Percentiles rank a stretch among this genome's conserved stretches.
Evolutionary conservation across 768 basidiomycete species (phyloP).

Genomic region (Suillus bovinus): DNA sequence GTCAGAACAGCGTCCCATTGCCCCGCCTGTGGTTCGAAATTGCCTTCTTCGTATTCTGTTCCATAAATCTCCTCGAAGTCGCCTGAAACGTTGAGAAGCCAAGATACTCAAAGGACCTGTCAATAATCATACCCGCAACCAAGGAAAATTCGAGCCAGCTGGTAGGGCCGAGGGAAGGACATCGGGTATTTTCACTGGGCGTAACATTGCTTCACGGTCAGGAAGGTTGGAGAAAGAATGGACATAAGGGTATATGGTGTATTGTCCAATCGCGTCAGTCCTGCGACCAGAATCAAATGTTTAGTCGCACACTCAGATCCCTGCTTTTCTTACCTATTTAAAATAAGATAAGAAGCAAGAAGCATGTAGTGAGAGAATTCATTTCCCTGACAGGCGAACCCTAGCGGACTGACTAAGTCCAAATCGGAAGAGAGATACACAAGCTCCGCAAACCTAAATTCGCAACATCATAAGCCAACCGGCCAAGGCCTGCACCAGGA

Average conservation of each 20-base stretch:
- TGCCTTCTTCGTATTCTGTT: slow-evolving; percentile 41
- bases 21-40: slow-evolving; percentile 67
- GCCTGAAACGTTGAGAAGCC: slow-evolving; percentile 42
- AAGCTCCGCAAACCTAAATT: slow-evolving; percentile 55
- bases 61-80: slow-evolving; percentile 96
- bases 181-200: slow-evolving; percentile 76
- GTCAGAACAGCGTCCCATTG: slow-evolving; percentile 90
- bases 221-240: slow-evolving; percentile 90
- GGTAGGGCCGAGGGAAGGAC: slow-evolving; percentile 77
- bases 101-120: neutral
- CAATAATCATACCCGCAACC: slow-evolving; percentile 65
- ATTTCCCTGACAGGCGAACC: slow-evolving; percentile 90
- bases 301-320: neutral
- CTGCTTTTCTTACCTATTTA: slow-evolving; percentile 67
- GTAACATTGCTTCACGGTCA: slow-evolving; percentile 59
- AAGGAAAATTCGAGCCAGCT: slow-evolving; percentile 65
- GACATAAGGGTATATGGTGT: slow-evolving; percentile 85
- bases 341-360: slow-evolving; percentile 81
- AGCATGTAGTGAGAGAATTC: slow-evolving; percentile 98
- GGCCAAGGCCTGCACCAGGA: slow-evolving; percentile 87
- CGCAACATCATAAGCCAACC: slow-evolving; percentile 88
- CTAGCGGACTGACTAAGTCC: slow-evolving; percentile 37
- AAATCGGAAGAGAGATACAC: slow-evolving; percentile 3
- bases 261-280: slow-evolving; percentile 63
- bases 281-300: slow-evolving; percentile 31